These are phyloP conservation scores for Fusarium gaditjirri DNA, from an alignment of 2,329 filamentous ascomycete genomes.

Conservation along the genomic window DNA sequence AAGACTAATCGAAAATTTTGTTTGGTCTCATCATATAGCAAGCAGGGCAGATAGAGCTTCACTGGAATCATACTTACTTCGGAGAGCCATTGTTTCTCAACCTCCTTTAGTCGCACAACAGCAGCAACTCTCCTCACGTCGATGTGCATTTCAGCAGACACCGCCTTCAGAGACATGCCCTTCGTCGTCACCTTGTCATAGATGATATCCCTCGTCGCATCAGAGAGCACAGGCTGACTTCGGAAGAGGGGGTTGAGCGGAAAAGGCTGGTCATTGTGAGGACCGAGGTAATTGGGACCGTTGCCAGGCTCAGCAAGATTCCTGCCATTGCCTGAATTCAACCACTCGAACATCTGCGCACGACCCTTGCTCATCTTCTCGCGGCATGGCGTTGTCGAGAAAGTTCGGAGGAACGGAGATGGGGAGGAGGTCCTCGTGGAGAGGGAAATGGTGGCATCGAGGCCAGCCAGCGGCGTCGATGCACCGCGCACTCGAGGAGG, in stretches of 20 bases:
- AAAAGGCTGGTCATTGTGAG: constrained; percentile 67
- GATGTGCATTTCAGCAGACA: constrained; percentile 80
- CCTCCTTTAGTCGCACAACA: constrained; percentile 84
- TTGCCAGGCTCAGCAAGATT: constrained; percentile 40
- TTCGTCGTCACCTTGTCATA: constrained; percentile 74
- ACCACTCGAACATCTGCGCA: constrained; percentile 54
- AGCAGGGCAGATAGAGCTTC: background rate
- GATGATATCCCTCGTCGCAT: constrained; percentile 77
- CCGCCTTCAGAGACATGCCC: constrained; percentile 76
- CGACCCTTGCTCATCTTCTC: constrained; percentile 53
- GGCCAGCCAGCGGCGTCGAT: constrained; percentile 46
- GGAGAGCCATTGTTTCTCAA: constrained; percentile 81
- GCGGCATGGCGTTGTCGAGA: constrained; percentile 54
- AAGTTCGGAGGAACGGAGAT: constrained; percentile 46
- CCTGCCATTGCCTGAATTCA: constrained; percentile 44
- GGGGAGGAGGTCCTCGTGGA: constrained; percentile 8
- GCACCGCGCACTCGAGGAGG: constrained; percentile 48
- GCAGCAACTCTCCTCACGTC: constrained; percentile 88
- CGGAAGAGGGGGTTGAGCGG: constrained; percentile 77
- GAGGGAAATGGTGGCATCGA: constrained; percentile 44
- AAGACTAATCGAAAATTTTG: constrained; percentile 99
- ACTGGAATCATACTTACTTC: constrained; percentile 69
- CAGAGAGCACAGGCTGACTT: constrained; percentile 78
- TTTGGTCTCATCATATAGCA: constrained; percentile 68
- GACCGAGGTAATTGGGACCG: constrained; percentile 53